These are phyloP conservation scores for Pseudocercospora fuligena DNA, from an alignment of 2,329 filamentous ascomycete species.

Conservation along the genomic window DNA sequence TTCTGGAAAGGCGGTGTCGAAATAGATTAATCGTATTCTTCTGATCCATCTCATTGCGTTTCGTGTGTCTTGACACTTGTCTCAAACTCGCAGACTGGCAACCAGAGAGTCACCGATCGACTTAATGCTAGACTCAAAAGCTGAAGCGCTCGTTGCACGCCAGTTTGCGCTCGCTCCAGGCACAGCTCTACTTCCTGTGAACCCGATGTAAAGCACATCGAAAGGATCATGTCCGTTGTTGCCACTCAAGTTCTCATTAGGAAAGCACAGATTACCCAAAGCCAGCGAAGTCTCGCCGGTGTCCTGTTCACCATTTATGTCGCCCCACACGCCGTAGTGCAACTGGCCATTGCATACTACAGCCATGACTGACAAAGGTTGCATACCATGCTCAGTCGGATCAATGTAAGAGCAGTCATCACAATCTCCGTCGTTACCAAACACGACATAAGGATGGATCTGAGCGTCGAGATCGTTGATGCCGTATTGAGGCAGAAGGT, in stretches of 20 bases:
- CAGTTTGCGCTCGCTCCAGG: constrained; percentile 61
- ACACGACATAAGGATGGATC: constrained; percentile 58
- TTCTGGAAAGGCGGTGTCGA: too few species aligned
- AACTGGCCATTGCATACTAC: constrained; percentile 58
- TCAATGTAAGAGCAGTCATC: constrained; percentile 3
- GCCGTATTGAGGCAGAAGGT: constrained; percentile 24
- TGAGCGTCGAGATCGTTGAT: constrained; percentile 56
- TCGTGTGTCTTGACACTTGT: too few species aligned
- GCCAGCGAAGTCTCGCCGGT: constrained; percentile 63
- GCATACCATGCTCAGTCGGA: constrained; percentile 44
- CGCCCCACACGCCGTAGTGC: constrained; percentile 65
- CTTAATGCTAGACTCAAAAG: constrained; percentile 60
- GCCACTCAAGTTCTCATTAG: constrained; percentile 54
- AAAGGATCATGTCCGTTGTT: constrained; percentile 60
- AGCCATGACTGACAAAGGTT: constrained; percentile 59
- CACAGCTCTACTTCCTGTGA: constrained; percentile 61
- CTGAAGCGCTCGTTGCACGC: constrained; percentile 54
- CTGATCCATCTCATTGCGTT: too few species aligned
- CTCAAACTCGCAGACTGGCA: neutral
- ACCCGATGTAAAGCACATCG: constrained; percentile 67
- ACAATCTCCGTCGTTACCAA: constrained; percentile 52
- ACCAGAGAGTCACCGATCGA: constrained; percentile 59
- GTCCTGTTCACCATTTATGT: constrained; percentile 61
- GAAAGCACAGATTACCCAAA: constrained; percentile 62
- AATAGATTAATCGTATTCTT: too few species aligned